Base-by-base conservation (phyloP, 2,329 filamentous ascomycete species). In the Chaetomium sp. region DNA sequence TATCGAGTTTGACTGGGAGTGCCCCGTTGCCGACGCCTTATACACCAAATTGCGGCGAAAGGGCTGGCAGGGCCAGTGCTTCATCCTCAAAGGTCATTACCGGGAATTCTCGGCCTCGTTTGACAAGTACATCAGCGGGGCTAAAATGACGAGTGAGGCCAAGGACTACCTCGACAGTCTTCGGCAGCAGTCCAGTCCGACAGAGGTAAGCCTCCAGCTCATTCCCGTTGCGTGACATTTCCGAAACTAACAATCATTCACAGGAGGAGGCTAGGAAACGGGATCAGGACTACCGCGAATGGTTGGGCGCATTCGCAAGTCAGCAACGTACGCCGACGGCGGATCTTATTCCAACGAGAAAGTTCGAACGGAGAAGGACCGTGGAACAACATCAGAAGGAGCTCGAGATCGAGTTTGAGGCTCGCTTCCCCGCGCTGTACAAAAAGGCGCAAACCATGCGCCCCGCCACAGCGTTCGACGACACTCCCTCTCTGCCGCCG, bases 51-150 rank as follows among this genome's bases (percentile, higher is more conserved):
- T 86, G 60, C 78, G 74, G 57, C 71, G 72, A 19, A 77, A 78
- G 68, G 81, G 79, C 25, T 86, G 84, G 84, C 66, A 68, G 0
- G 84, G 84, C 1, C 78, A 80, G 49, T 81, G 78, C 65, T 85
- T 85, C 69, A 75, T 86, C 8, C 76, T 86, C 38, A 85, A 85
- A 69, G 83, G 84, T 0, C 82, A 84, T 60, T 86, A 83, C 70
- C 78, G 79, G 55, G 83, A 86, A 67, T 86, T 86, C 66, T 83
- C 82, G 19, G 76, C 77, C 29, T 82, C 81, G 0, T 86, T 84
- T 67, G 79, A 80, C 65, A 81, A 80, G 65, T 81, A 83, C 65
- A 82, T 85, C 65, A 76, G 76, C 23, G 80, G 78, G 4, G 70
- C 74, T 33, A 80, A 76, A 65, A 82, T 78, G 71, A 79, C 77